phyloP scores from a whole-genome alignment of 1,284 basidiomycete species.

The Ustilago nuda region DNA sequence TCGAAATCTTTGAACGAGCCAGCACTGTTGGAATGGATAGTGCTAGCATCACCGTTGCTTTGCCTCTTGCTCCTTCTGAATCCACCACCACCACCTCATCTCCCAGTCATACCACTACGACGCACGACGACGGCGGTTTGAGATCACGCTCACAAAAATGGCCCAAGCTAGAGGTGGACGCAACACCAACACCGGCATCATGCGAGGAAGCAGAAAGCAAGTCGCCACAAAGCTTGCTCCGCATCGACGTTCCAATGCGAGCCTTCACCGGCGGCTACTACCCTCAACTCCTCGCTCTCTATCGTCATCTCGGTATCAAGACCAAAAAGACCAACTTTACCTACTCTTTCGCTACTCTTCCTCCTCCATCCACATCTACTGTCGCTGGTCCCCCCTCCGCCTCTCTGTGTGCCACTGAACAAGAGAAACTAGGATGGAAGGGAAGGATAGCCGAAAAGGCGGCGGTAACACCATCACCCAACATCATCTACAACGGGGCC shows the following conservation, averaged over 20 bases:
- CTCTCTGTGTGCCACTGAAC: not conserved
- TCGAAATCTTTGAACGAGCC: slow-evolving; percentile 63
- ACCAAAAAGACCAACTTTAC: slow-evolving; percentile 56
- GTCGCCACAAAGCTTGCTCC: slow-evolving; percentile 9
- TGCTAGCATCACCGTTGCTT: slow-evolving; percentile 58
- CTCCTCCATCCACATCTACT: not conserved
- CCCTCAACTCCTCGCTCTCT: slow-evolving; percentile 59
- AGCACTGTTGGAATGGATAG: slow-evolving; percentile 62
- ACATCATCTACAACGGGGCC: slow-evolving; percentile 57
- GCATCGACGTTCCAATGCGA: slow-evolving; percentile 67
- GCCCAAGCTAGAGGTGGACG: slow-evolving; percentile 3
- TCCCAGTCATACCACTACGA: not conserved
- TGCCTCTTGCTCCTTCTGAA: slow-evolving; percentile 2
- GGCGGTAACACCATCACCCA: slow-evolving; percentile 21
- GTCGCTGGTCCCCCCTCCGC: slow-evolving; percentile 16
- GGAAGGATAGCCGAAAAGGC: not conserved
- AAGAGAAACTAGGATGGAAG: not conserved
- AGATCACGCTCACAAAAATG: slow-evolving; percentile 18
- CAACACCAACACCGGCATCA: not conserved
- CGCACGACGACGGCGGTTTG: not conserved
- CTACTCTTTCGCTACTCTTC: slow-evolving; percentile 56
- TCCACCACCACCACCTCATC: not conserved
- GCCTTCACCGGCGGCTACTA: slow-evolving; percentile 67
- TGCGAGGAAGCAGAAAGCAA: not conserved
- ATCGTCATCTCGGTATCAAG: slow-evolving; percentile 51